Evolutionary conservation across 768 basidiomycete species (phyloP).

Genomic region (Mycena crocata): DNA sequence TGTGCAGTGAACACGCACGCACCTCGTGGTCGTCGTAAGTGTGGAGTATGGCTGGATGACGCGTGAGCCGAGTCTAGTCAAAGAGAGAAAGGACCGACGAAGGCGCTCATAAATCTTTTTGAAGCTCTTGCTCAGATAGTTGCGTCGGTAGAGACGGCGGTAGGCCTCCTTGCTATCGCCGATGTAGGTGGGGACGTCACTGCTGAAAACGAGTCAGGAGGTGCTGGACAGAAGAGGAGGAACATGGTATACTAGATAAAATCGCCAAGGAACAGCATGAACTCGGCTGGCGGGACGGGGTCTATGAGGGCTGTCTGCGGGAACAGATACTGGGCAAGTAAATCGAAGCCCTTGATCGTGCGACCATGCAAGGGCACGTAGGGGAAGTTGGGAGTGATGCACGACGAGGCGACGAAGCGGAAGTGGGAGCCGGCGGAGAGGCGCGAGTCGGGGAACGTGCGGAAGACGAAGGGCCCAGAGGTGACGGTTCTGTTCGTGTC

Average conservation of each 20-base stretch:
- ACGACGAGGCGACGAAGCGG: conserved; percentile 77
- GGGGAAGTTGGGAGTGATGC: conserved; percentile 79
- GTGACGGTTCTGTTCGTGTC: conserved; percentile 56
- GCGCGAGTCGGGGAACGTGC: conserved; percentile 79
- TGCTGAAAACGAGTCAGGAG: conserved; percentile 33
- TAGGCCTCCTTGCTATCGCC: conserved; percentile 71
- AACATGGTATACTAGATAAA: conserved; percentile 70
- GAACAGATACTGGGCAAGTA: conserved; percentile 67
- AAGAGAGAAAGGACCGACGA: conserved; percentile 58
- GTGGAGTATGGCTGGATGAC: conserved; percentile 67
- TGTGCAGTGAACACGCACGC: conserved; percentile 4
- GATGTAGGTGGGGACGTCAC: conserved; percentile 73
- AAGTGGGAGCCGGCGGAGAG: conserved; percentile 66
- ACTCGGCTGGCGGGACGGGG: conserved; percentile 55
- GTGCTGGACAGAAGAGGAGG: not conserved
- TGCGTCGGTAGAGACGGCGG: conserved; percentile 73
- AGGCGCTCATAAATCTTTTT: conserved; percentile 75
- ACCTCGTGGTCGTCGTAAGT: conserved; percentile 84
- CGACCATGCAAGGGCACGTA: conserved; percentile 66
- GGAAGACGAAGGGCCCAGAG: conserved; percentile 67
- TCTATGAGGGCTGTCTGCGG: conserved; percentile 29
- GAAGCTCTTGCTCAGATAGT: conserved; percentile 73
- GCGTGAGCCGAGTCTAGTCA: not conserved
- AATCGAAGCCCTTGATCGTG: conserved; percentile 72
- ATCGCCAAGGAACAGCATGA: conserved; percentile 79